Conservation (phyloP, 2,329 filamentous ascomycete species). For the Xylaria sp. region DNA sequence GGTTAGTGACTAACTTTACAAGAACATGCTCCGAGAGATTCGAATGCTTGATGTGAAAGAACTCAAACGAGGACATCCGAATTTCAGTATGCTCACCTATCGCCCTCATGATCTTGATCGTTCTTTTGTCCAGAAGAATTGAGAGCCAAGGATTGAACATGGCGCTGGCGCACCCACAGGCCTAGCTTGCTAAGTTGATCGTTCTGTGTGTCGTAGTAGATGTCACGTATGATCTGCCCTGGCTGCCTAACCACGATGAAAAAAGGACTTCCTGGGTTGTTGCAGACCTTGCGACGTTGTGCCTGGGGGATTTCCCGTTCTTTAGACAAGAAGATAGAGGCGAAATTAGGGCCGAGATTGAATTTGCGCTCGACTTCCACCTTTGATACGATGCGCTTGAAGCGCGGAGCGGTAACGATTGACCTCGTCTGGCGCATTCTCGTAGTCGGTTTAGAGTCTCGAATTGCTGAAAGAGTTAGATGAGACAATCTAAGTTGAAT, state of each 20-base stretch:
- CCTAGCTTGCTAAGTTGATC: slow-evolving; percentile 30
- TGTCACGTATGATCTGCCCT: slow-evolving; percentile 35
- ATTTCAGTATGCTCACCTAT: slow-evolving; percentile 8
- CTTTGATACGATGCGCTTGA: slow-evolving; percentile 36
- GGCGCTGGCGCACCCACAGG: slow-evolving; percentile 37
- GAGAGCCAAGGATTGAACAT: neutral
- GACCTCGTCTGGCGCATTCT: slow-evolving; percentile 12
- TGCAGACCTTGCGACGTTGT: neutral
- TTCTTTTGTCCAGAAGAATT: neutral
- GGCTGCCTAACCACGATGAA: slow-evolving; percentile 23
- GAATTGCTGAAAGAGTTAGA: neutral
- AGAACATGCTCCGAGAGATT: too few species aligned
- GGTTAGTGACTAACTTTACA: neutral
- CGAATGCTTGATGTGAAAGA: too few species aligned
- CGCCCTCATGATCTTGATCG: neutral
- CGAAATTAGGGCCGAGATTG: slow-evolving; percentile 35
- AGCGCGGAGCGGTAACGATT: slow-evolving; percentile 16
- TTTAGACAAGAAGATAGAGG: slow-evolving; percentile 18
- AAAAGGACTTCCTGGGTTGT: neutral
- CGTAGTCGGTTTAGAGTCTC: neutral
- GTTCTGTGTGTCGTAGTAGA: slow-evolving; percentile 38
- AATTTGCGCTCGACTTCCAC: slow-evolving; percentile 41
- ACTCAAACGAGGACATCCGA: neutral
- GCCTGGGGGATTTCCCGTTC: neutral
- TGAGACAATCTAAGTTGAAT: too few species aligned